Evolutionary conservation across 805 yeast genomes (phyloP).

Genomic region (Nakazawaea populi): DNA sequence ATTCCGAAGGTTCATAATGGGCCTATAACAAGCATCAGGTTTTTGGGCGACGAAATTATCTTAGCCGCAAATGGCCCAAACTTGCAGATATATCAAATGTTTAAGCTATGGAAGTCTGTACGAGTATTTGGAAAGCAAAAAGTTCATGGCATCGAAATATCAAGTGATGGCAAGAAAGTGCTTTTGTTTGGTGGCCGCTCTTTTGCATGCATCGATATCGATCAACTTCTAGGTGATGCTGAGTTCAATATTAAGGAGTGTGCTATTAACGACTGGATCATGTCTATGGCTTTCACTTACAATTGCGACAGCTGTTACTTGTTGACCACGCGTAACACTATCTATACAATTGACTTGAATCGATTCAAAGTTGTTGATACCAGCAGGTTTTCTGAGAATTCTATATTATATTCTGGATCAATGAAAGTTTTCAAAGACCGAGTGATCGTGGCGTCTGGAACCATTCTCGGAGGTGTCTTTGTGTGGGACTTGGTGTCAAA

Average conservation of each 20-base stretch:
- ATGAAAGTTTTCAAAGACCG: conserved; percentile 41
- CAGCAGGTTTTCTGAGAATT: conserved; percentile 57
- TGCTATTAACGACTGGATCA: conserved; percentile 76
- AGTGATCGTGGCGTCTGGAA: conserved; percentile 76
- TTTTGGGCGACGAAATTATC: conserved; percentile 29
- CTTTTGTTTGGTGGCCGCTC: conserved; percentile 72
- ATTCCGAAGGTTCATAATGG: conserved; percentile 39
- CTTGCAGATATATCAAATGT: conserved; percentile 48
- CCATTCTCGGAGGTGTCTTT: conserved; percentile 84
- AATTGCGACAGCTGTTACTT: conserved; percentile 36
- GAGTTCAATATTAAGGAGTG: conserved; percentile 30
- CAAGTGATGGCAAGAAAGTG: conserved; percentile 22
- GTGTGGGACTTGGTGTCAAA: conserved; percentile 58
- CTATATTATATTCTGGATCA: conserved; percentile 84
- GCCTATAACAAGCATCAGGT: conserved; percentile 63
- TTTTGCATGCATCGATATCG: conserved; percentile 35
- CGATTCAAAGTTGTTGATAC: conserved; percentile 23
- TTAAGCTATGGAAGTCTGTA: conserved; percentile 29
- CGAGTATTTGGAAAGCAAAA: conserved; percentile 66
- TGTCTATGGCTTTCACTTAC: conserved; percentile 46
- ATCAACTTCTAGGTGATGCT: conserved; percentile 21
- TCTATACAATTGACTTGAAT: conserved; percentile 33
- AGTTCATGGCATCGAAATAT: conserved; percentile 66
- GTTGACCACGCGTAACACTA: conserved; percentile 76
- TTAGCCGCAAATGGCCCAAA: conserved; percentile 71